Evolutionary conservation across 495 filamentous ascomycete species (phyloP), one percentile per base, ranked within the genome.

Genomic region (Bacidia gigantensis): DNA sequence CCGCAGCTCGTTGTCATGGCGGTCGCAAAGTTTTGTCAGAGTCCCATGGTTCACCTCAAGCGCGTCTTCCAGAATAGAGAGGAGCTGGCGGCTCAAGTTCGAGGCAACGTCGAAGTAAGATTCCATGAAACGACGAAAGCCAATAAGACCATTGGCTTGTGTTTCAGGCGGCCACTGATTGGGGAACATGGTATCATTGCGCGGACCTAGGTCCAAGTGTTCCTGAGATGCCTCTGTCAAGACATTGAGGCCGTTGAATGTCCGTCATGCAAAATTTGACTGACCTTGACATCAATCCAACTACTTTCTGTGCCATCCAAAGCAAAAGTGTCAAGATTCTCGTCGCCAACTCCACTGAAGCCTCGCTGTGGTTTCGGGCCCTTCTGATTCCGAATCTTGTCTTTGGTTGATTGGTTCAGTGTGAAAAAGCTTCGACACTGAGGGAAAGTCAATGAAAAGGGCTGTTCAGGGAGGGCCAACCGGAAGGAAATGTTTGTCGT

Each of bases 61-160:
- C 26, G 26, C 49, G 35, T 14, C 32, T 23, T 51, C 49, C 12
- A 40, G 26, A 1, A n/a, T 23, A 1, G 11, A 2, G 11, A 51
- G 11, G 10, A 51, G 11, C 11, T 51, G 49, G 3, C 12, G 35
- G 9, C 11, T 21, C 11, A 51, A 10, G 2, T 11, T 41, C 10
- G 12, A 18, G 11, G 17, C 18, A n/a, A n/a, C 21, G 2, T 5
- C 26, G 10, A 41, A 42, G 0, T n/a, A 38, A 3, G 11, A 18
- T 40, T 66, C 61, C 52, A 65, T 61, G 32, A 64, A 67, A 0
- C 43, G 17, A 20, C 54, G 58, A 51, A 67, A 68, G 32, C 63
- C 65, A 1, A 51, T 22, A 1, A 68, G 49, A 11, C 45, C 49
- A 29, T 41, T 17, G n/a, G n/a, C n/a, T n/a, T n/a, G n/a, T 29